These are phyloP conservation scores for Quercus alba DNA, from an alignment of 306 rosid genomes.

Conservation along the genomic window DNA sequence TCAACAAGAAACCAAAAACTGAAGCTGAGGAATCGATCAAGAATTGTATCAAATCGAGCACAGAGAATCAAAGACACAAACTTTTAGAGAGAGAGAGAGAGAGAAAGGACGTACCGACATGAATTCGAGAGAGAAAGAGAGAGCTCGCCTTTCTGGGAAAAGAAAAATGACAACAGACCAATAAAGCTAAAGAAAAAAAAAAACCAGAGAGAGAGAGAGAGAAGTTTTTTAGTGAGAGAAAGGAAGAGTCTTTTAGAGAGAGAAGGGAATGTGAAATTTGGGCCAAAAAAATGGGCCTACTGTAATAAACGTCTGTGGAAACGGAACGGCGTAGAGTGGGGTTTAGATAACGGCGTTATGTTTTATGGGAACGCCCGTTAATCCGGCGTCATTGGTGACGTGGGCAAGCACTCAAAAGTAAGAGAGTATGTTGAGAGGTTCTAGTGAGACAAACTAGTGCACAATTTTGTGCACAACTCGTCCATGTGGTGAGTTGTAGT, in stretches of 20 bases:
- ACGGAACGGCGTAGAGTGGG: neutral
- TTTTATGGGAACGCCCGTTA: constrained; percentile 22
- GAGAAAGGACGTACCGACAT: constrained; percentile 77
- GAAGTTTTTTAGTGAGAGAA: neutral
- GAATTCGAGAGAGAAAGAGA: constrained; percentile 42
- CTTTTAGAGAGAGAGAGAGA: neutral
- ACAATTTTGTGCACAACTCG: too few relatives aligned
- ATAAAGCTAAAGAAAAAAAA: constrained; percentile 1
- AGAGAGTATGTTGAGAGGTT: too few relatives aligned
- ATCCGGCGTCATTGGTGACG: constrained; percentile 33
- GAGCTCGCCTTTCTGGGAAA: constrained; percentile 29
- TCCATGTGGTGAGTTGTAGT: too few relatives aligned
- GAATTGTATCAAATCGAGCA: constrained; percentile 24
- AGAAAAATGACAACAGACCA: constrained; percentile 19
- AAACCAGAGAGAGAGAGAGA: constrained; percentile 9
- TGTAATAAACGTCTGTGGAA: neutral
- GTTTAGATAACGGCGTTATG: constrained; percentile 30
- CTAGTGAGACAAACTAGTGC: too few relatives aligned
- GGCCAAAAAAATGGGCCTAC: constrained; percentile 69
- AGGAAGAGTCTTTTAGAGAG: neutral
- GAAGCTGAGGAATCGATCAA: constrained; percentile 24
- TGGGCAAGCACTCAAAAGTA: neutral
- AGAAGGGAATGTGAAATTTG: constrained; percentile 29
- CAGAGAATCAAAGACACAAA: constrained; percentile 15
- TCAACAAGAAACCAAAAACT: neutral